phyloP scores from a whole-genome alignment of 148 eudicot genomes.

The Persicaria tinctoria region DNA sequence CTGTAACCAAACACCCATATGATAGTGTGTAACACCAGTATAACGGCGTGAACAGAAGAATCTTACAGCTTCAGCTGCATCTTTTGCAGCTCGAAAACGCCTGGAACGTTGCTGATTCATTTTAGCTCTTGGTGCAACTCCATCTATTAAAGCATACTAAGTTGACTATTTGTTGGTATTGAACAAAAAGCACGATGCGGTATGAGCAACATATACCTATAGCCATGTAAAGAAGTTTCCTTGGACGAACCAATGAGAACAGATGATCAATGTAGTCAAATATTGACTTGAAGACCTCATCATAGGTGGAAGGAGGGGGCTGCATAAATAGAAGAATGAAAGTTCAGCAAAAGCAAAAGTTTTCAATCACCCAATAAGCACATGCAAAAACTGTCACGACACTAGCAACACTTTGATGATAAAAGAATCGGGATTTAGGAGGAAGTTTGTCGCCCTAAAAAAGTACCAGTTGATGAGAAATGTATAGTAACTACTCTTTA shows the following conservation, averaged over 20 bases:
- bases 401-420: not conserved
- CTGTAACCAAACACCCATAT: not conserved
- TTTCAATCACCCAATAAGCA: not conserved
- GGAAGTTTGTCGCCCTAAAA: not conserved
- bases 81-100: slow-evolving; percentile 98
- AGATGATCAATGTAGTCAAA: slow-evolving; percentile 94
- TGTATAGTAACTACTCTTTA: not conserved
- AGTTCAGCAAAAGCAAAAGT: not conserved
- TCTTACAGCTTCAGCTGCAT: slow-evolving; percentile 93
- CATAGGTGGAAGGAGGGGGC: slow-evolving; percentile 85
- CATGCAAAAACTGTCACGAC: not conserved
- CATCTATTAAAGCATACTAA: slow-evolving; percentile 43
- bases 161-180: slow-evolving; percentile 8
- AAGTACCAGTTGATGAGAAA: not conserved
- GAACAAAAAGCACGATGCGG: not conserved
- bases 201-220: slow-evolving; percentile 42
- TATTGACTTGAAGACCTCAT: slow-evolving; percentile 75
- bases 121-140: slow-evolving; percentile 99
- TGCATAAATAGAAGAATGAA: slow-evolving; percentile 27
- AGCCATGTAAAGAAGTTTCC: slow-evolving; percentile 92
- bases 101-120: slow-evolving; percentile 98
- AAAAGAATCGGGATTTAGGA: not conserved
- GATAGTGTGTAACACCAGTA: not conserved
- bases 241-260: slow-evolving; percentile 79
- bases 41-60: not conserved